These are phyloP conservation scores for Tylopilus microsporus DNA, from an alignment of 1,284 basidiomycete genomes.

Conservation along the genomic window DNA sequence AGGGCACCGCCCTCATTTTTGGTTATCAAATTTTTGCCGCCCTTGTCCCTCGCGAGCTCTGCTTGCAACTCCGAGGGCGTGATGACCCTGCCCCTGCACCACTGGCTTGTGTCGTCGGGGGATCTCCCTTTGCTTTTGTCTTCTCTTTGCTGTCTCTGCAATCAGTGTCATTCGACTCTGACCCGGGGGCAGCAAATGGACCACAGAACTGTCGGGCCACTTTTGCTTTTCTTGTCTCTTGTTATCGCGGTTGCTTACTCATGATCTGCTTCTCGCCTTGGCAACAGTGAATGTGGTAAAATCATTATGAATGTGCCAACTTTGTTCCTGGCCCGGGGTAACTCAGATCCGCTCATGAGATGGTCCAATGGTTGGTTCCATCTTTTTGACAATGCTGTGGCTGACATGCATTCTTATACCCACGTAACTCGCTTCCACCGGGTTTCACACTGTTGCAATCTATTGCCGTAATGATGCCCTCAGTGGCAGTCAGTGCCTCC, in stretches of 20 bases:
- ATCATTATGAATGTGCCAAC: too few relatives aligned
- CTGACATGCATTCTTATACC: too few relatives aligned
- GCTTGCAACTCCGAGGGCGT: conserved; percentile 31
- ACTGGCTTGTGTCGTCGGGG: conserved; percentile 32
- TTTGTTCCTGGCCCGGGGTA: too few relatives aligned
- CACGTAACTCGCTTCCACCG: not conserved
- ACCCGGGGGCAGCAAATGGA: conserved; percentile 5
- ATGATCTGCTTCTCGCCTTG: too few relatives aligned
- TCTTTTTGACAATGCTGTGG: not conserved
- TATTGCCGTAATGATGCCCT: not conserved
- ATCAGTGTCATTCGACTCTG: not conserved
- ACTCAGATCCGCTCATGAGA: too few relatives aligned
- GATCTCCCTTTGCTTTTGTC: conserved; percentile 11
- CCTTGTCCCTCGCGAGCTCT: conserved; percentile 31
- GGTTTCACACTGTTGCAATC: not conserved
- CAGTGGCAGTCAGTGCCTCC: too few relatives aligned
- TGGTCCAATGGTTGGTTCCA: too few relatives aligned
- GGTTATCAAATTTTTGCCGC: conserved; percentile 34
- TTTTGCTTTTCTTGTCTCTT: too few relatives aligned
- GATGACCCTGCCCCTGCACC: conserved; percentile 35
- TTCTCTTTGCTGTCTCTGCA: conserved; percentile 19
- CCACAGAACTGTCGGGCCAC: not conserved
- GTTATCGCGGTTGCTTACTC: too few relatives aligned
- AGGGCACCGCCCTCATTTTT: conserved; percentile 32
- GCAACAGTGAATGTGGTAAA: too few relatives aligned